Base-by-base conservation (phyloP, 768 basidiomycete genomes). In the Suillus tomentosus region DNA sequence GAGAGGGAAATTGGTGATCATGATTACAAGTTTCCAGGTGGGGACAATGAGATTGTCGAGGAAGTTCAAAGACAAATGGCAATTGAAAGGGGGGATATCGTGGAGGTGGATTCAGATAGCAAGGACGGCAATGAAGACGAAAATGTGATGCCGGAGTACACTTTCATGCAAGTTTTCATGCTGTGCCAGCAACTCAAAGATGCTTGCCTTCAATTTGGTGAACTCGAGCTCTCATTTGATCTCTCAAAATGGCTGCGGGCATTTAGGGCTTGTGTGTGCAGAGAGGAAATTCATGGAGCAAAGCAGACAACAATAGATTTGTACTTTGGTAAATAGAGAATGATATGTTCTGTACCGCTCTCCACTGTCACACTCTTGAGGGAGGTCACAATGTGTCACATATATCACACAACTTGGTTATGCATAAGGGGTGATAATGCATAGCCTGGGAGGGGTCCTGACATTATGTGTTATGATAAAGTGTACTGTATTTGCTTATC, bases 1-100 rank as follows among this genome's bases (percentile, higher is more conserved):
- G 31, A 31, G 31, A 31, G 31, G 36, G 22, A 48, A 48, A 13
- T 48, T 48, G 47, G 47, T 48, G 47, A 14, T 24, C 17, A 48
- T 48, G 47, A 24, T 48, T 24, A 50, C 22, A 5, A 50, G 48
- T 50, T 50, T 50, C 48, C 22, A 24, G 48, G 22, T 50, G 24
- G 48, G 5, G 61, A 62, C 27, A 54, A 37, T 0, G 61, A 45
- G 10, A 62, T 62, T 39, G 53, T 27, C 2, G 39, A 31, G 10
- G 24, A 19, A 37, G 61, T 36, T 22, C 34, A 5, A 37, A 36
- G 61, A 27, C 45, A 62, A 19, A 51, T 62, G 17, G 61, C 43
- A 15, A 37, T 17, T 47, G 43, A 24, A 9, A 27, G 39, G 11
- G 61, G 36, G 17, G 50, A 62, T 15, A 39, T 62, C 17, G 31